Evolutionary conservation across 306 rosid genomes (phyloP).

Genomic region (Astragalus glycyphyllos): DNA sequence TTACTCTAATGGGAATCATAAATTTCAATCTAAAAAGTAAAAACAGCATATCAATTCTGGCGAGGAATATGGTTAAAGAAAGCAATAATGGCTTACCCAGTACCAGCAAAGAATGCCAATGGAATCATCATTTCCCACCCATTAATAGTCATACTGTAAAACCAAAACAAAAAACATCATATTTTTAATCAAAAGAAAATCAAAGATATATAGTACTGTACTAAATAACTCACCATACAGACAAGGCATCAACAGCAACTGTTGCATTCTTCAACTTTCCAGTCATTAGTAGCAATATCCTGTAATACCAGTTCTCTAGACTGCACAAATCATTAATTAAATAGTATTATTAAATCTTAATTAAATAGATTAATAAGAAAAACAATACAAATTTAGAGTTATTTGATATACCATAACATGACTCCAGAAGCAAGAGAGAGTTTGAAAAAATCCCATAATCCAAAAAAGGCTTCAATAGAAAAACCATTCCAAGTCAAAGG

Average conservation of each 20-base stretch:
- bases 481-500: conserved; percentile 75
- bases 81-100: conserved; percentile 54
- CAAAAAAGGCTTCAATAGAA: conserved; percentile 66
- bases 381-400: neutral
- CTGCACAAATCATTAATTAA: conserved; percentile 43
- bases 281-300: conserved; percentile 70
- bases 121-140: conserved; percentile 94
- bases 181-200: neutral
- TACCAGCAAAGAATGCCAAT: conserved; percentile 73
- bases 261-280: conserved; percentile 71
- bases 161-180: neutral
- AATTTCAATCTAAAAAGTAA: no score
- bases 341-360: no score
- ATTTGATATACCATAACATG: conserved; percentile 65
- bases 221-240: conserved; percentile 57
- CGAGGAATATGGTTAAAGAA: no score
- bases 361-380: neutral
- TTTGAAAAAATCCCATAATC: conserved; percentile 72
- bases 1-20: no score
- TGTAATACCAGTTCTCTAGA: conserved; percentile 79
- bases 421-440: conserved; percentile 74
- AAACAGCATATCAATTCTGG: no score
- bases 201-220: neutral
- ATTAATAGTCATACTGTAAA: conserved; percentile 73
- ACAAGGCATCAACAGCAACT: conserved; percentile 73